Evolutionary conservation across 2,329 filamentous ascomycete genomes (phyloP), one percentile per base, ranked within the genome.

Genomic region (Cryphonectria parasitica): DNA sequence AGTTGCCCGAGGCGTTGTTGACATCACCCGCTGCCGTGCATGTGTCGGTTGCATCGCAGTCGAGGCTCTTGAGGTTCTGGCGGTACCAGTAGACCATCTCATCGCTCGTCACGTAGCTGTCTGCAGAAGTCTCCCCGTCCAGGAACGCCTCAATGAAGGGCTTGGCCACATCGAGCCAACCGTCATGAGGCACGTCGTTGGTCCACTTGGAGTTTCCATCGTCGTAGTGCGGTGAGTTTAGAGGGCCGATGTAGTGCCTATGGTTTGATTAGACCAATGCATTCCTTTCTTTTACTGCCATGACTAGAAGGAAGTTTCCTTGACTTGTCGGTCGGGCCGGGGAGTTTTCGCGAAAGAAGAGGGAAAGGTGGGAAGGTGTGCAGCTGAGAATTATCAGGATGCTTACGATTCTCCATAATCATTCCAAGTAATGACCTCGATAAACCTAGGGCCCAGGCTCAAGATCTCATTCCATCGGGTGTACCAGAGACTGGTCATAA

Each of bases 11-110:
- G 28, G 74, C 75, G 70, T 85, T 84, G 74, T 83, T 81, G 43
- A 83, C 80, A 15, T n/a, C 25, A 19, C 61, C 63, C 2, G 77
- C 77, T 28, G 78, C 80, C 73, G 83, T 80, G 0, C 84, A 86
- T 0, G 83, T 87, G 74, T 88, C 86, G 19, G 86, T 88, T 7
- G 82, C 76, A 70, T 86, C 84, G 76, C 86, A 88, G 75, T 86
- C 75, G 45, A 85, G 74, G 15, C 73, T 71, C 71, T 80, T 83
- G 0, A 82, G 81, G 1, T 83, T 86, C 2, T 85, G 85, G 1
- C 86, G 82, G 77, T 87, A 88, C 86, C 86, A 88, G 79, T 88
- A 88, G 43, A 86, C 77, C 19, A 88, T 76, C 76, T 85, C 80
- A 31, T 88, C 86, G 15, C 81, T 77, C 49, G 78, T 77, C 73